Conservation (phyloP, 1,284 basidiomycete genomes). For the Omphalotus olearius region DNA sequence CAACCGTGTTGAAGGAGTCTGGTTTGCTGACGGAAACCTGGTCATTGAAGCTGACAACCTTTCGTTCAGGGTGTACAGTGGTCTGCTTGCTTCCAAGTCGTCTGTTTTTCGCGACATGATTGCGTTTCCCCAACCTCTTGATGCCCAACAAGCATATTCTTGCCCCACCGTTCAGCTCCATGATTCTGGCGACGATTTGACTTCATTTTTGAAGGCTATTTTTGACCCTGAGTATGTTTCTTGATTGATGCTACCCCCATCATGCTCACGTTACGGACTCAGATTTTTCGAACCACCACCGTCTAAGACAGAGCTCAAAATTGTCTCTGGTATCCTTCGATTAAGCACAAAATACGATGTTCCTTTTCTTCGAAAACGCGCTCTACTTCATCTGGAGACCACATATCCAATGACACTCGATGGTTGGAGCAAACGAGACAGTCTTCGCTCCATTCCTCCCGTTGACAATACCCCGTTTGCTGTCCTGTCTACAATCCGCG, state of each 20-base stretch:
- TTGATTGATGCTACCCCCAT: background rate
- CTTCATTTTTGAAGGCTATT: slow-evolving; percentile 12
- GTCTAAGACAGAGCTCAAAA: slow-evolving; percentile 8
- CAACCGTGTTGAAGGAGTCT: slow-evolving; percentile 11
- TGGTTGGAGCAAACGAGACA: slow-evolving; percentile 24
- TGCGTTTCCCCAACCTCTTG: slow-evolving; percentile 21
- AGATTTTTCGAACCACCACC: slow-evolving; percentile 13
- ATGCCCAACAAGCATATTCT: slow-evolving; percentile 18
- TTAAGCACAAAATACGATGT: slow-evolving; percentile 27
- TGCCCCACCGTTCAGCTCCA: slow-evolving; percentile 22
- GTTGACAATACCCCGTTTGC: slow-evolving; percentile 14
- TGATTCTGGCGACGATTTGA: slow-evolving; percentile 16
- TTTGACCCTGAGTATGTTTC: slow-evolving; percentile 8
- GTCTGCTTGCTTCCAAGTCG: slow-evolving; percentile 22
- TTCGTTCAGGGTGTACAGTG: slow-evolving; percentile 24
- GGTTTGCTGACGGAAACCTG: slow-evolving; percentile 25
- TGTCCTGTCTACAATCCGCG: slow-evolving; percentile 19
- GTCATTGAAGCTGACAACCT: slow-evolving; percentile 20
- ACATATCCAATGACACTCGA: slow-evolving; percentile 25
- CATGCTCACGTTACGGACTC: background rate
- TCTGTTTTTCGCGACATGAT: slow-evolving; percentile 25
- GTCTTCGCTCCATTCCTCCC: slow-evolving; percentile 19
- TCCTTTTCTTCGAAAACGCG: slow-evolving; percentile 21
- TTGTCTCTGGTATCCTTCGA: slow-evolving; percentile 21
- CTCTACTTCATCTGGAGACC: slow-evolving; percentile 23